Evolutionary conservation across 164 flowering plant genomes (phyloP).

Genomic region (Aristolochia fimbriata): DNA sequence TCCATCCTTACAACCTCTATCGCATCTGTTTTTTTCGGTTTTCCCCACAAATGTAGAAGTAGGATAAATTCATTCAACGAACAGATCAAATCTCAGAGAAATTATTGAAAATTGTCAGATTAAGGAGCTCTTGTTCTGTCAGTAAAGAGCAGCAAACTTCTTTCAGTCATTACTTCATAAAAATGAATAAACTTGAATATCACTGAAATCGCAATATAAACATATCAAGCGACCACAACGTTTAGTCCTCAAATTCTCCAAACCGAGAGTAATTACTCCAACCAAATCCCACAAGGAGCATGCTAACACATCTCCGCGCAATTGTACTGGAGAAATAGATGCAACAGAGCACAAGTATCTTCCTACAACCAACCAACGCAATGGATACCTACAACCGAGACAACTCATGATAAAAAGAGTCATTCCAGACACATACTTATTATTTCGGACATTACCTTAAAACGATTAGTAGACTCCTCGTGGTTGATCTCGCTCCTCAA

Average conservation of each 20-base stretch:
- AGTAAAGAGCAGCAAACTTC: neutral
- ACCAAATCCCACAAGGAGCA: neutral
- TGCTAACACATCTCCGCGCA: neutral
- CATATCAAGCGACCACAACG: neutral
- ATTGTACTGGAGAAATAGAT: neutral
- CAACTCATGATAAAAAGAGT: neutral
- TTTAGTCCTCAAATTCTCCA: neutral
- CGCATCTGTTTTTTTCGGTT: too few species aligned
- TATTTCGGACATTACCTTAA: conserved; percentile 24
- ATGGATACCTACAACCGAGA: neutral
- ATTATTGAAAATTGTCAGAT: too few species aligned
- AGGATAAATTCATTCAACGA: too few species aligned
- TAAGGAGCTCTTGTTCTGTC: neutral
- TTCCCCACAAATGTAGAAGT: too few species aligned
- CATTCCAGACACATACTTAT: neutral
- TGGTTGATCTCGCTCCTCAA: conserved; percentile 52
- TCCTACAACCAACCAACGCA: neutral
- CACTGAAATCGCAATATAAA: neutral
- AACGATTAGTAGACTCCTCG: conserved; percentile 38
- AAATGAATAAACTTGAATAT: neutral
- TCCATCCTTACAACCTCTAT: too few species aligned
- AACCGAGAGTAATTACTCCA: neutral
- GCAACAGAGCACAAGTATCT: neutral
- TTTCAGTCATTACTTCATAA: neutral
- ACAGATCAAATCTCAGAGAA: too few species aligned